A percentile compares a stretch with the other conserved stretches of the same genome.
Conservation (phyloP, 2,329 filamentous ascomycete genomes). For the Penicillium hordei region DNA sequence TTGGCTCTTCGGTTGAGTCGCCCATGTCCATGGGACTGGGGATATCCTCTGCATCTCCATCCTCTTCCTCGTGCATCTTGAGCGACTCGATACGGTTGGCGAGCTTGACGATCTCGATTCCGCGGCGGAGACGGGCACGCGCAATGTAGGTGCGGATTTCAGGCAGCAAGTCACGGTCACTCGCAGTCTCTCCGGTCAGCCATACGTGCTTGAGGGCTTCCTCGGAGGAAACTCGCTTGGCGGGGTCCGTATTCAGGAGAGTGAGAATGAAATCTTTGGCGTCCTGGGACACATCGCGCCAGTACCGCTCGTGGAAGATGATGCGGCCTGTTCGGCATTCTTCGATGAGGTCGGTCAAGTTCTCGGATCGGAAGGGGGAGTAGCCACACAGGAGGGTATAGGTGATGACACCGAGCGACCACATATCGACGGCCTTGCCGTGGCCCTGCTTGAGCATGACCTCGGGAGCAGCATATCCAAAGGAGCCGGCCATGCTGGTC, state of each 20-base stretch:
- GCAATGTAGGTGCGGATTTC: slow-evolving; percentile 95
- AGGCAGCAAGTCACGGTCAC: slow-evolving; percentile 93
- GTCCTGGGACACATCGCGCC: slow-evolving; percentile 94
- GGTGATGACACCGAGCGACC: slow-evolving; percentile 97
- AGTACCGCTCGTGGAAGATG: slow-evolving; percentile 96
- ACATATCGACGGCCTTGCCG: slow-evolving; percentile 98
- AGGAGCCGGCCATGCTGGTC: slow-evolving; percentile 97
- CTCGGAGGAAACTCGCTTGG: slow-evolving; percentile 74
- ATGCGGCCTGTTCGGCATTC: slow-evolving; percentile 83
- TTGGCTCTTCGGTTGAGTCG: slow-evolving; percentile 49
- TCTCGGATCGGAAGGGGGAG: slow-evolving; percentile 96
- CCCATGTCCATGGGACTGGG: slow-evolving; percentile 59
- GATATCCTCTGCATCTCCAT: slow-evolving; percentile 72
- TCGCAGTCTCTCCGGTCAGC: slow-evolving; percentile 88
- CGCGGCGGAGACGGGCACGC: slow-evolving; percentile 84
- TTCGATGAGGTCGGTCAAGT: slow-evolving; percentile 85
- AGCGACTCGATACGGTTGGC: slow-evolving; percentile 92
- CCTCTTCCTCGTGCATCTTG: slow-evolving; percentile 88
- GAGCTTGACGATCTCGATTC: slow-evolving; percentile 94
- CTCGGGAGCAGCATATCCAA: slow-evolving; percentile 95
- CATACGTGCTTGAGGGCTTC: slow-evolving; percentile 79
- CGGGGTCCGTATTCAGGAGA: slow-evolving; percentile 75
- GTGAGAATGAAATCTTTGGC: slow-evolving; percentile 90
- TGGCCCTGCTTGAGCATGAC: slow-evolving; percentile 98
- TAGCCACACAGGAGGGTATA: slow-evolving; percentile 98